A percentile compares a stretch with the other conserved stretches of the same genome.
phyloP scores from a whole-genome alignment of 2,329 filamentous ascomycete species.

The Aspergillus japonicus region DNA sequence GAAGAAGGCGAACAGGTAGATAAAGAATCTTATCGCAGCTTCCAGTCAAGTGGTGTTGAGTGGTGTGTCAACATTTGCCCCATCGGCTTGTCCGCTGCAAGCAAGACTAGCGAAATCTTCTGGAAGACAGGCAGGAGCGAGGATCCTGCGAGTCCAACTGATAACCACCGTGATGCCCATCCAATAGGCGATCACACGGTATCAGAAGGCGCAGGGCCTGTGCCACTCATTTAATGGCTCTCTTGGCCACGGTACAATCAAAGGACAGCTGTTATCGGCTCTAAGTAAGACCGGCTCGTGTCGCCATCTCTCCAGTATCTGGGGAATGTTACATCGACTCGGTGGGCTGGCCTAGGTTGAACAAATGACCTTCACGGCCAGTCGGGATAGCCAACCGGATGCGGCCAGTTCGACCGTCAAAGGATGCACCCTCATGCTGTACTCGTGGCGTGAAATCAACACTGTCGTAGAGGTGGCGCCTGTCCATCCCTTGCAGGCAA shows the following conservation, averaged over 20 bases:
- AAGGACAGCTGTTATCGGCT: not conserved
- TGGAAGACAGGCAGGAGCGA: not conserved
- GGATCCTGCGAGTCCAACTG: not conserved
- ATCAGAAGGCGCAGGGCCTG: not conserved
- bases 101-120: not conserved
- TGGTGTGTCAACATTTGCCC: not conserved
- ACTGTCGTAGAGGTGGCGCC: not conserved
- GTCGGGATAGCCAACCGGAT: not conserved
- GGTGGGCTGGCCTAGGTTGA: not conserved
- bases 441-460: not conserved
- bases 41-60: not conserved
- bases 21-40: not conserved
- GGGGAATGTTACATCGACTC: not conserved
- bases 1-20: not conserved
- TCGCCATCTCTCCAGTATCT: not conserved
- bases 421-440: not conserved
- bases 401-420: not conserved
- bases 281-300: not conserved
- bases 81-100: not conserved
- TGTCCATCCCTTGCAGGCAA: not conserved
- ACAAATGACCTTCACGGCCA: not conserved
- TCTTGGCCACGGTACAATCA: not conserved
- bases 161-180: not conserved
- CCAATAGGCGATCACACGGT: not conserved
- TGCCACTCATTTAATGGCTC: not conserved